phyloP scores from a whole-genome alignment of 371 early-diverging fungal species.

The Rhizomucor miehei region DNA sequence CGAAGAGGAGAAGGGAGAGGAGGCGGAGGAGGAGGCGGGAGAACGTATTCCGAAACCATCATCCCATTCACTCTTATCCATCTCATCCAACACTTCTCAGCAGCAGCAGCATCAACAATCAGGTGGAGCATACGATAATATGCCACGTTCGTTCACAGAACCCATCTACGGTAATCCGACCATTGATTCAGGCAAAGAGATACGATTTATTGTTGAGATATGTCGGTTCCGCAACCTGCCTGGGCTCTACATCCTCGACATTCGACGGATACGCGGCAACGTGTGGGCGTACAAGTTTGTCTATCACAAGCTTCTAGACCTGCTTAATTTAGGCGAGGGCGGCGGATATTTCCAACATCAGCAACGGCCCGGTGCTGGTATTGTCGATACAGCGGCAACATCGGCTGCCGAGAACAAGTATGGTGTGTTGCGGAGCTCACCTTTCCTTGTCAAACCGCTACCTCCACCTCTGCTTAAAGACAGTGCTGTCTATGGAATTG shows the following conservation, averaged over 20 bases:
- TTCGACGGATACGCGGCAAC: slow-evolving; percentile 84
- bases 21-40: not conserved
- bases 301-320: slow-evolving; percentile 69
- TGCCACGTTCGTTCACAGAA: slow-evolving; percentile 9
- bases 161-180: slow-evolving; percentile 92
- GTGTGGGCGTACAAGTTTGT: slow-evolving; percentile 89
- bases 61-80: slow-evolving; percentile 5
- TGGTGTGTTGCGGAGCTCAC: not conserved
- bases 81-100: not conserved
- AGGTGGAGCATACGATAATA: not conserved
- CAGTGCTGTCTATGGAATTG: not conserved
- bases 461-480: not conserved
- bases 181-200: slow-evolving; percentile 80
- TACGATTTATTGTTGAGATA: slow-evolving; percentile 80
- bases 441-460: not conserved
- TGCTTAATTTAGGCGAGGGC: slow-evolving; percentile 36
- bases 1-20: not conserved
- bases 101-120: not conserved
- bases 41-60: not conserved
- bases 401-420: not conserved
- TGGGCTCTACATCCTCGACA: slow-evolving; percentile 82
- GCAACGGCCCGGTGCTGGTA: not conserved
- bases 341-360: slow-evolving; percentile 1
- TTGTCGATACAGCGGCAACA: not conserved
- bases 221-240: slow-evolving; percentile 84